phyloP scores from a whole-genome alignment of 441 rosid species.

The Gossypium trilobum region DNA sequence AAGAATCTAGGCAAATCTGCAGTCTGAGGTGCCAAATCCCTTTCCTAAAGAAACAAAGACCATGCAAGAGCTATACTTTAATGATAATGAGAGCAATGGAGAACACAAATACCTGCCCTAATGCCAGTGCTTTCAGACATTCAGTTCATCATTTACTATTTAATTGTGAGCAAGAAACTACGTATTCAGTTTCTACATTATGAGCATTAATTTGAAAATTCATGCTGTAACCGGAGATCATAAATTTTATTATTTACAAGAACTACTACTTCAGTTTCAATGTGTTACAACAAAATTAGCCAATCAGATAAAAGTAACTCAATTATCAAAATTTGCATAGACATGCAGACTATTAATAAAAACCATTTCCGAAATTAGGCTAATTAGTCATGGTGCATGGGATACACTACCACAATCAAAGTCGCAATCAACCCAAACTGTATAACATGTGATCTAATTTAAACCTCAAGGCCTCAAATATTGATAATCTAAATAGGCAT shows the following conservation, averaged over 20 bases:
- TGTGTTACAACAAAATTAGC: neutral
- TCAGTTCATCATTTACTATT: neutral
- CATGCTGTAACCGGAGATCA: neutral
- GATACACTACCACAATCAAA: neutral
- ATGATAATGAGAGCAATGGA: neutral
- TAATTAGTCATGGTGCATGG: neutral
- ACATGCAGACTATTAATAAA: neutral
- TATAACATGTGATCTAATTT: neutral
- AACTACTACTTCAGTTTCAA: neutral
- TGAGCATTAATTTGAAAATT: neutral
- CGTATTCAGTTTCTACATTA: neutral
- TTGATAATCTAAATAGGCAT: neutral
- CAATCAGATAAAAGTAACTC: neutral
- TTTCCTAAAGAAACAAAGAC: slow-evolving; percentile 5
- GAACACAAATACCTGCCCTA: neutral
- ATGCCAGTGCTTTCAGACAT: neutral
- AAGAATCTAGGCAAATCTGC: neutral
- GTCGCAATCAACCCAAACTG: neutral
- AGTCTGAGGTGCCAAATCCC: slow-evolving; percentile 2
- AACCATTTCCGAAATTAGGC: neutral
- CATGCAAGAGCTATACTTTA: neutral
- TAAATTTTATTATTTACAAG: neutral
- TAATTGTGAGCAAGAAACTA: neutral
- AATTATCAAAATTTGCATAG: neutral
- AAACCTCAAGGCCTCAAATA: slow-evolving; percentile 7